Percentiles rank a stretch among this genome's conserved stretches.
Conservation (phyloP, 805 yeast genomes). For the Pichia occidentalis region DNA sequence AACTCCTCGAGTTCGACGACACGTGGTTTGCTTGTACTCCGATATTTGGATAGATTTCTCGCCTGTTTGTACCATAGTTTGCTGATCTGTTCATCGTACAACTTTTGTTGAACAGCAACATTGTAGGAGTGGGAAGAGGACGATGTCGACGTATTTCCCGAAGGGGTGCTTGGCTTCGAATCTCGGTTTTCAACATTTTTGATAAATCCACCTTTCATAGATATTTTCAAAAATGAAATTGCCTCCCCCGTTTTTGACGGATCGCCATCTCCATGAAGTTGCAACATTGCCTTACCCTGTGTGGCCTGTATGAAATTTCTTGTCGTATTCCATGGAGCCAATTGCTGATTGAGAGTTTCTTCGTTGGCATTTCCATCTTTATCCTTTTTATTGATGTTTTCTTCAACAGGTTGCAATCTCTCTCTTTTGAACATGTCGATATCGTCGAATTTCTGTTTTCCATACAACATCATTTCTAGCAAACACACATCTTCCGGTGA, state of each 20-base stretch:
- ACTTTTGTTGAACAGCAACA: conserved; percentile 79
- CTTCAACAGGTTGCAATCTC: conserved; percentile 27
- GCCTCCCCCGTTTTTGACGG: conserved; percentile 90
- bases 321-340: conserved; percentile 93
- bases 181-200: conserved; percentile 21
- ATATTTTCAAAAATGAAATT: conserved; percentile 78
- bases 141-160: conserved; percentile 18
- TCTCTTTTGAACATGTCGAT: conserved; percentile 47
- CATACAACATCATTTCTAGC: conserved; percentile 87
- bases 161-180: conserved; percentile 10
- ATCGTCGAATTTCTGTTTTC: conserved; percentile 85
- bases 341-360: conserved; percentile 69
- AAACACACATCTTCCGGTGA: conserved; percentile 86
- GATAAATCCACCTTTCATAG: conserved; percentile 89
- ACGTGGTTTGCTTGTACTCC: conserved; percentile 22
- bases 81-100: conserved; percentile 84
- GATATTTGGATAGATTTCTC: conserved; percentile 41
- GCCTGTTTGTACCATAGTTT: conserved; percentile 88
- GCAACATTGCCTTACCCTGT: conserved; percentile 95
- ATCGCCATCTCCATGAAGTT: conserved; percentile 90
- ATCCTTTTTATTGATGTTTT: conserved; percentile 16
- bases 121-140: conserved; percentile 63
- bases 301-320: conserved; percentile 88
- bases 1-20: conserved; percentile 18
- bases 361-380: conserved; percentile 36